phyloP scores from a whole-genome alignment of 305 asterid genomes.

The Fraxinus floribunda region DNA sequence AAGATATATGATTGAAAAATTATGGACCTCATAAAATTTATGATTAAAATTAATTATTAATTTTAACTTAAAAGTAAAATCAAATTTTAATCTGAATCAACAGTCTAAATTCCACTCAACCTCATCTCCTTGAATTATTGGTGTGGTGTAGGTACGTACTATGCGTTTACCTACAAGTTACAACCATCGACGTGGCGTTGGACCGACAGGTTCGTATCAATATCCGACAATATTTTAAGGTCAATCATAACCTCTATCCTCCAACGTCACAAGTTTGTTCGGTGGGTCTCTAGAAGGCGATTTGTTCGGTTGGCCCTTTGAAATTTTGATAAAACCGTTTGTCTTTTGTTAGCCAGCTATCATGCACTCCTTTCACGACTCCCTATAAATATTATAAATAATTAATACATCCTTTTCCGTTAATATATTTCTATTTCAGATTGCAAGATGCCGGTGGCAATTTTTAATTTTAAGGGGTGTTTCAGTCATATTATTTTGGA shows the following conservation, averaged over 20 bases:
- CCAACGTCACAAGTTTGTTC: slow-evolving; percentile 52
- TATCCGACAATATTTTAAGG: slow-evolving; percentile 44
- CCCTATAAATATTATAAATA: slow-evolving; percentile 7
- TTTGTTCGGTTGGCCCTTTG: slow-evolving; percentile 53
- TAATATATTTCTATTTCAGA: not conserved
- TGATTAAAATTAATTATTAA: too few relatives aligned
- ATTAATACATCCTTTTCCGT: not conserved
- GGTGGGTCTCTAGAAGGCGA: slow-evolving; percentile 30
- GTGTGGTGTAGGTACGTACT: not conserved
- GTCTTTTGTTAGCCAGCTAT: slow-evolving; percentile 56
- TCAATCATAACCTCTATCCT: slow-evolving; percentile 22
- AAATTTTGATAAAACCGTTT: slow-evolving; percentile 22
- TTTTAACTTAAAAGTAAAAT: too few relatives aligned
- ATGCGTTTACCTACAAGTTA: not conserved
- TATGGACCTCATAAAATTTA: too few relatives aligned
- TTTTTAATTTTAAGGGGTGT: too few relatives aligned
- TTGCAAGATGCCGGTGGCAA: not conserved
- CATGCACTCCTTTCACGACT: slow-evolving; percentile 41
- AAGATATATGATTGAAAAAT: not conserved
- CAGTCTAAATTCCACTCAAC: too few relatives aligned
- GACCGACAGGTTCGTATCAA: slow-evolving; percentile 10
- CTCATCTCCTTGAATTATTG: slow-evolving; percentile 26
- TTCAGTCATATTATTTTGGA: too few relatives aligned
- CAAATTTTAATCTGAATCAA: too few relatives aligned
- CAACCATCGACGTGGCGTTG: slow-evolving; percentile 31